Base-by-base conservation (phyloP, 768 basidiomycete genomes). In the Lentinula raphanica region DNA sequence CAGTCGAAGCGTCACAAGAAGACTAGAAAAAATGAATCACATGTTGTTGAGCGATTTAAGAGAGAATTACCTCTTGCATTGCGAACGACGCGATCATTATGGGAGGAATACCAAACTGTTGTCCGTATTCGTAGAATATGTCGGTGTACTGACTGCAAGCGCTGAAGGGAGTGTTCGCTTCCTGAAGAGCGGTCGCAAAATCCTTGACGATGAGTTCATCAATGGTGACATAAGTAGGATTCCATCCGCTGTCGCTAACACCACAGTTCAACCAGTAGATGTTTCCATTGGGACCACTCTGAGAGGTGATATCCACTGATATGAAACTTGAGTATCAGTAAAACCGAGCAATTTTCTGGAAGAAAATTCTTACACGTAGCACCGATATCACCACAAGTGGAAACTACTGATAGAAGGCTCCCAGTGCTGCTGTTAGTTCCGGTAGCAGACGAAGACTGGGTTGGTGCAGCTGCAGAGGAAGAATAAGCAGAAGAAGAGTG, bases 11-110 rank as follows among this genome's bases (percentile, higher is more conserved):
- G 62, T 87, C 85, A 77, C 93, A 96, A 38, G 75, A 75, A 31
- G 82, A 84, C 68, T 57, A 35, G n/a, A 21, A 19, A 38, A 35
- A 29, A 53, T 54, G 19, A 38, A 13, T 6, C 11, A 21, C 0
- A 36, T 56, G n/a, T n/a, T n/a, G n/a, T n/a, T n/a, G n/a, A n/a
- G n/a, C n/a, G n/a, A n/a, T n/a, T n/a, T n/a, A n/a, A n/a, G n/a
- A 19, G 28, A 17, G 71, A 69, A 56, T 75, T 79, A 53, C 60
- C 69, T 96, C 94, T 69, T 95, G 92, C 86, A 96, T 87, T 31
- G 92, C 92, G 63, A 96, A 87, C 0, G 92, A 80, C 2, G 92
- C 93, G 36, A 95, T 70, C 62, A 95, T 73, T 67, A 94, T 90
- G 7, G 90, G 68, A 25, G 88, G 88, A 29, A 94, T 60, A 17